phyloP scores from a whole-genome alignment of 805 yeast genomes.

The Blastobotrys terrestris region DNA sequence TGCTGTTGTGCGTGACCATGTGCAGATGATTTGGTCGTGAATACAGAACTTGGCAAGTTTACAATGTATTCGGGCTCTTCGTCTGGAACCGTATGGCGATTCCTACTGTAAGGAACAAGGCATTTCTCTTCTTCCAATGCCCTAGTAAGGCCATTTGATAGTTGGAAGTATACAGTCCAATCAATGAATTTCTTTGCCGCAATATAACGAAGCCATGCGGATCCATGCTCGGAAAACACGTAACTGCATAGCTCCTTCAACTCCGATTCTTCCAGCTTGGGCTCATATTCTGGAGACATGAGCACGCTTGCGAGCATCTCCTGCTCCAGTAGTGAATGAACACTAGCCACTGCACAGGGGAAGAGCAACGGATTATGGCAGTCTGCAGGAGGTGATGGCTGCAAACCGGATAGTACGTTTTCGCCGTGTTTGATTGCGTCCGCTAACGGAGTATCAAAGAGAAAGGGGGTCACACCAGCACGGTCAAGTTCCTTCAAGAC shows the following conservation, averaged over 20 bases:
- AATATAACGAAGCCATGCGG: slow-evolving; percentile 22
- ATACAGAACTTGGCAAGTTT: slow-evolving; percentile 6
- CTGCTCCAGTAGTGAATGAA: slow-evolving; percentile 6
- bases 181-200: slow-evolving; percentile 21
- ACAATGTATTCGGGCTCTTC: slow-evolving; percentile 1
- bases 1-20: slow-evolving; percentile 16
- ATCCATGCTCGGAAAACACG: slow-evolving; percentile 24
- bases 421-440: slow-evolving; percentile 15
- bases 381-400: neutral
- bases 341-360: slow-evolving; percentile 16
- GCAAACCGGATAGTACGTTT: neutral
- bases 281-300: slow-evolving; percentile 20
- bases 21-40: neutral
- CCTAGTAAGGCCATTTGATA: neutral
- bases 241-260: slow-evolving; percentile 14
- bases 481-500: slow-evolving; percentile 14
- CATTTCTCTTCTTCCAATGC: neutral
- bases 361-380: slow-evolving; percentile 13
- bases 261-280: slow-evolving; percentile 18
- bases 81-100: neutral
- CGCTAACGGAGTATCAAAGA: slow-evolving; percentile 15
- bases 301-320: slow-evolving; percentile 24
- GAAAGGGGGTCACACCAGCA: slow-evolving; percentile 19
- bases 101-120: neutral
- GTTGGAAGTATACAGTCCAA: slow-evolving; percentile 14